phyloP scores from a whole-genome alignment of 352 stramenopile species.

The Phytophthora macrochlamydospora region DNA sequence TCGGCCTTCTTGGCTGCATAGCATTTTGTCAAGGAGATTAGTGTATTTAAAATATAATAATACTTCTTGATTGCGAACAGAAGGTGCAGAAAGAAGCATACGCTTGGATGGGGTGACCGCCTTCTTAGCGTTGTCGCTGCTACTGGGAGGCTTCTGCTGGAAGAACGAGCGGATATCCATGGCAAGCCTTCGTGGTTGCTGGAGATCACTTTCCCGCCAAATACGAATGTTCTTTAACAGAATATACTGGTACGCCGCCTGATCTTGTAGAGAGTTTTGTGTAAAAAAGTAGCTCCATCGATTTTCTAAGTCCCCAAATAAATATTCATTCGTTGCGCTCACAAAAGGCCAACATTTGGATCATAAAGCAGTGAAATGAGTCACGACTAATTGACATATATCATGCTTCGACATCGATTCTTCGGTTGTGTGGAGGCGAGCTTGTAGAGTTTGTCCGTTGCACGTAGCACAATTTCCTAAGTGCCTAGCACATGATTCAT shows the following conservation, averaged over 20 bases:
- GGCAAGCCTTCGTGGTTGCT: neutral
- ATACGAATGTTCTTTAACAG: conserved; percentile 19
- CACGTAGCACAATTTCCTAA: too few relatives aligned
- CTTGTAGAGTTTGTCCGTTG: too few relatives aligned
- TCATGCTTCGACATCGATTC: too few relatives aligned
- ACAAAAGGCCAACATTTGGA: too few relatives aligned
- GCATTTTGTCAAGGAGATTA: neutral
- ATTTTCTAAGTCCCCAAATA: too few relatives aligned
- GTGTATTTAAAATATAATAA: neutral
- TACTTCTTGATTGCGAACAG: neutral
- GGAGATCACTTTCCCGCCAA: conserved; percentile 35
- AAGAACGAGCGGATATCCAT: conserved; percentile 91
- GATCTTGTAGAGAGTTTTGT: conserved; percentile 7
- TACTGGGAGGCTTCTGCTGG: conserved; percentile 43
- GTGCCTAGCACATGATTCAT: too few relatives aligned
- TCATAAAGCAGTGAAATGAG: too few relatives aligned
- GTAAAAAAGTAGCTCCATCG: neutral
- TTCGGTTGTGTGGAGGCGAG: too few relatives aligned
- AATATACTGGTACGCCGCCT: too few relatives aligned
- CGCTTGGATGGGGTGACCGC: conserved; percentile 26
- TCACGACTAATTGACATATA: too few relatives aligned
- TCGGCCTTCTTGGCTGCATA: conserved; percentile 26
- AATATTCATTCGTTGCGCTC: too few relatives aligned
- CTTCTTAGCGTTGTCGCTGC: conserved; percentile 30
- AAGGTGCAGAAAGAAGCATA: conserved; percentile 12